Evolutionary conservation across 2,329 filamentous ascomycete species (phyloP), one percentile per base, ranked within the genome.

Genomic region (Nemania bipapillata): DNA sequence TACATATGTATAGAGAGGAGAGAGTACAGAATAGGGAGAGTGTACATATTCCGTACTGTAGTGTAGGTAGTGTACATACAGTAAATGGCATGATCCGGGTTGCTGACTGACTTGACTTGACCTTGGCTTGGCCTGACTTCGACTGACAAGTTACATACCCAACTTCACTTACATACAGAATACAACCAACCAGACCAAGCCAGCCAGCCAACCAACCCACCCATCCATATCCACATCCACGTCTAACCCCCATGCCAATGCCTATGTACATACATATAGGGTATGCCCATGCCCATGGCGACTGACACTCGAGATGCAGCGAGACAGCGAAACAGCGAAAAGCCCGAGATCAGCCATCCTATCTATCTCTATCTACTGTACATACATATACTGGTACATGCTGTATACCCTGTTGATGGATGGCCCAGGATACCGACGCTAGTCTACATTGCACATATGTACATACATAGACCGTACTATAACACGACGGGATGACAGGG

Each of bases 41-140:
- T n/a, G n/a, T n/a, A n/a, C 24, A 28, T 53, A 12, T 53, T 17
- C 11, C 30, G 24, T 52, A 4, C 15, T 49, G 22, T 26, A 1
- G 7, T 50, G 37, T 49, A 35, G 35, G n/a, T 57, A 49, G 60
- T 37, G 52, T 54, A 54, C 59, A 54, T 55, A 40, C 32, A 45
- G 28, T 59, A 32, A 65, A 63, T 66, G 63, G 53, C 66, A 66
- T 67, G 68, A 67, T 67, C 55, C 52, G 40, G 40, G 35, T 28
- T 40, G 60, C 52, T 52, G 35, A 32, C 50, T 54, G 24, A 52
- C 42, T 22, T 26, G 40, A 42, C 40, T n/a, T 42, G 40, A 42
- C 40, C n/a, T n/a, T n/a, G n/a, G n/a, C n/a, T n/a, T n/a, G n/a
- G n/a, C n/a, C n/a, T n/a, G n/a, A n/a, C n/a, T n/a, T n/a, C n/a